Conservation (phyloP, 495 filamentous ascomycete species). For the Pyrenula aspistea region DNA sequence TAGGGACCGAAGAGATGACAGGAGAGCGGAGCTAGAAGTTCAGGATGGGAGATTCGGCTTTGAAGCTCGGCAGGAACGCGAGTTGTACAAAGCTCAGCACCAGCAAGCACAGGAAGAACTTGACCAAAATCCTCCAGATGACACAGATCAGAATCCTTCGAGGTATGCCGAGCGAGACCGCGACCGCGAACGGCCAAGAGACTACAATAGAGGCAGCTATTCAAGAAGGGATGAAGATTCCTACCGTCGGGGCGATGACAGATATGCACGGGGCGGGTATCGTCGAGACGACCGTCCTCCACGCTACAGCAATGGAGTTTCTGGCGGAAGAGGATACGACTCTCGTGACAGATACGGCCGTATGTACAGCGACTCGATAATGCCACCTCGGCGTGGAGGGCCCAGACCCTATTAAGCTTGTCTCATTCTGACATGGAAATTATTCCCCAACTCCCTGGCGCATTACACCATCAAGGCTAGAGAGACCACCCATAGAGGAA, state of each 20-base stretch:
- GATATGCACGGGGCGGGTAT: background rate
- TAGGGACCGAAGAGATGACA: background rate
- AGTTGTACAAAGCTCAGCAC: background rate
- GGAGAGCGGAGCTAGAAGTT: background rate
- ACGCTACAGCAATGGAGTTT: conserved; percentile 5
- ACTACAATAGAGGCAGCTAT: conserved; percentile 15
- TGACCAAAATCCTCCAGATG: background rate
- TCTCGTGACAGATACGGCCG: conserved; percentile 22
- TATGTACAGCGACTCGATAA: conserved; percentile 13
- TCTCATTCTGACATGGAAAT: too few relatives aligned
- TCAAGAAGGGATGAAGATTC: conserved; percentile 23
- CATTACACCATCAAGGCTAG: too few relatives aligned
- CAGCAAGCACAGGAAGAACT: background rate
- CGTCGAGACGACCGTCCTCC: background rate
- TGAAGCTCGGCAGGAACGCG: background rate
- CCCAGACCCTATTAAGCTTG: background rate
- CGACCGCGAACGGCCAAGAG: conserved; percentile 15
- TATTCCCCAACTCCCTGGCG: too few relatives aligned
- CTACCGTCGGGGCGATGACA: conserved; percentile 17
- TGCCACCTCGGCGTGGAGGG: conserved; percentile 4
- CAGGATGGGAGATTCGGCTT: background rate
- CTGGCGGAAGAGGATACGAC: conserved; percentile 22
- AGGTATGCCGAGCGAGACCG: conserved; percentile 3
- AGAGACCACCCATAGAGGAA: too few relatives aligned
- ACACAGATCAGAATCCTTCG: background rate